Evolutionary conservation across 2,329 filamentous ascomycete genomes (phyloP), one percentile per base, ranked within the genome.

Genomic region (Alternaria dauci): DNA sequence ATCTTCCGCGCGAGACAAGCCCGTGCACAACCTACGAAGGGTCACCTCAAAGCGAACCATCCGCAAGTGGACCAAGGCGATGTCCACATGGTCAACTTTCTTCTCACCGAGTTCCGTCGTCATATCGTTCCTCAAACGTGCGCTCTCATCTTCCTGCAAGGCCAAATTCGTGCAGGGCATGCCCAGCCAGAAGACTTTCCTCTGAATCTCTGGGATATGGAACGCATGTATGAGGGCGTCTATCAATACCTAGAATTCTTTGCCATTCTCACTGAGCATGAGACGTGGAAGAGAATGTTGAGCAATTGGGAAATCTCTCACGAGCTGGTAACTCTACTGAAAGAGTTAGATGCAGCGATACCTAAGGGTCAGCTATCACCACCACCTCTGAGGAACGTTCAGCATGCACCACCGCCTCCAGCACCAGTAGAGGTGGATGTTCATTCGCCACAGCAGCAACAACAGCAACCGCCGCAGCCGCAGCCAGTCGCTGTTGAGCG

Each of bases 151-250:
- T 93, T 95, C 72, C 86, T 97, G 3, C 94, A 98, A 80, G 92
- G 92, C 16, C 91, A 97, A 74, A 96, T 97, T 34, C 89, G 92
- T 42, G 88, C 90, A 41, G 89, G 90, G 32, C 85, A 89, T 58
- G 88, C 90, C 16, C 87, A 94, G 61, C 89, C 92, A 0, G 88
- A 92, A 63, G 94, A 97, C 72, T 98, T 97, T 71, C 94, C 94
- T 0, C 89, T 97, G 2, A 96, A 98, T 71, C 86, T 93, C 47
- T 98, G 94, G 94, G 94, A 98, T 72, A 96, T 98, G 91, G 94
- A 98, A 76, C 88, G 94, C 14, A 94, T 96, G 59, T 97, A 96
- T 76, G 94, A 98, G 73, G 94, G 94, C 0, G 88, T 98, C 1
- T 93, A 94, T 52, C 94, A 97, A 77, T 97, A 96, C 74, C 87